phyloP scores from a whole-genome alignment of 2,329 filamentous ascomycete species.

The Diplodia scrobiculata region DNA sequence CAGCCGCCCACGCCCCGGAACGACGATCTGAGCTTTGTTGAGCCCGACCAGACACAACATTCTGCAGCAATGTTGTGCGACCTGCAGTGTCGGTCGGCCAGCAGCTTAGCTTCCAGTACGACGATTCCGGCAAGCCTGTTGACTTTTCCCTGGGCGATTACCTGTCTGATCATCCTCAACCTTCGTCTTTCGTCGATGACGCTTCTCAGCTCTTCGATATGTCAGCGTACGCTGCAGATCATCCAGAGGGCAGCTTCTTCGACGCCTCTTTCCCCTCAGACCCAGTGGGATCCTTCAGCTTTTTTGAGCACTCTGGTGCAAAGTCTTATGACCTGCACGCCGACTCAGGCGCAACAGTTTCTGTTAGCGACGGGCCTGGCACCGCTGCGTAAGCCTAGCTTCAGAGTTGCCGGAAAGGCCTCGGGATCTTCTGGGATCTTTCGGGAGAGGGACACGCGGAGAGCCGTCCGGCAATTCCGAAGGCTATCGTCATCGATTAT shows the following conservation, averaged over 20 bases:
- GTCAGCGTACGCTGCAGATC: constrained; percentile 37
- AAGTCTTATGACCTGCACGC: constrained; percentile 50
- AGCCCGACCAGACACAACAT: constrained; percentile 98
- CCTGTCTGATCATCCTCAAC: constrained; percentile 43
- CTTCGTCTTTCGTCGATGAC: constrained; percentile 29
- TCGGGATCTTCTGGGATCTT: constrained; percentile 24
- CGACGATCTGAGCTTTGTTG: constrained; percentile 48
- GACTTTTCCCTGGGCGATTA: constrained; percentile 40
- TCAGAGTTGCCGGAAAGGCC: constrained; percentile 26
- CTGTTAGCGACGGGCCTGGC: constrained; percentile 52
- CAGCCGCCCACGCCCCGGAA: constrained; percentile 42
- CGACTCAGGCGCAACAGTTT: constrained; percentile 51
- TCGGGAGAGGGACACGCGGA: constrained; percentile 23
- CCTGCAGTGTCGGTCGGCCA: constrained; percentile 98
- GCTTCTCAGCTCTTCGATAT: constrained; percentile 46
- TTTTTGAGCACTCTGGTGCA: constrained; percentile 46
- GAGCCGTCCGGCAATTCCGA: constrained; percentile 24
- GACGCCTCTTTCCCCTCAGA: constrained; percentile 39
- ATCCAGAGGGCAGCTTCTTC: constrained; percentile 44
- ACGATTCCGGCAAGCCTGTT: constrained; percentile 32
- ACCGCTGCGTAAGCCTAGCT: constrained; percentile 48
- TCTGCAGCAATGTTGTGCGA: constrained; percentile 99
- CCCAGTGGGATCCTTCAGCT: constrained; percentile 39
- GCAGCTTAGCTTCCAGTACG: constrained; percentile 36
- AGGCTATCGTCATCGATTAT: constrained; percentile 20